Evolutionary conservation across 1,284 basidiomycete species (phyloP), one percentile per base, ranked within the genome.

Genomic region (Ganoderma lucidum): DNA sequence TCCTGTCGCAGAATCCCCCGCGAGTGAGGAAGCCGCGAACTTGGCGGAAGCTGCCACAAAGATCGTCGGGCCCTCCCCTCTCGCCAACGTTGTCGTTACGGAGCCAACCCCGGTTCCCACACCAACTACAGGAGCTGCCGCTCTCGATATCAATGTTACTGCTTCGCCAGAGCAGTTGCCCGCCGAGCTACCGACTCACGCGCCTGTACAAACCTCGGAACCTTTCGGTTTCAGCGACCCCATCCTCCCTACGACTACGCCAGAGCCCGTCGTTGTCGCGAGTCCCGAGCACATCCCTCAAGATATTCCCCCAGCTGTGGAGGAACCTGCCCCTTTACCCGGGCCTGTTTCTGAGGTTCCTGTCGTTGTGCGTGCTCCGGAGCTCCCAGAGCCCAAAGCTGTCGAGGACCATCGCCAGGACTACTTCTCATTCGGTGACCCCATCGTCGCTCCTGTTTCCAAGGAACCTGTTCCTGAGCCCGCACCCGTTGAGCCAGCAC

Each of bases 1-100:
- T 61, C 75, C 76, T 17, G 76, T 76, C 42, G 73, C 69, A n/a
- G 75, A 78, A 64, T 76, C 78, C 44, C 75, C 76, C 62, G 74
- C 71, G 32, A 71, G 78, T 42, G 75, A 78, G 64, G 73, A 74
- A 28, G 73, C 69, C 39, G 70, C 73, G 6, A 68, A 61, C 59
- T 41, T 63, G 30, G 42, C 66, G 15, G 69, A 70, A 56, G 6
- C 60, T 37, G 28, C 63, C 58, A 62, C 64, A 19, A 68, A 66
- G 19, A 19, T 71, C 8, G 23, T 60, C 1, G 75, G 71, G 5
- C 75, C 74, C 15, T 79, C 78, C 2, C 77, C 78, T 2, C 73
- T 79, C 6, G 61, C 64, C 17, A 59, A 71, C 59, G 63, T 73
- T 19, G 60, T 69, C 4, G n/a, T 63, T 14, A 58, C 53, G 5